phyloP scores from a whole-genome alignment of 2,329 filamentous ascomycete species.

The Aspergillus alliaceus region DNA sequence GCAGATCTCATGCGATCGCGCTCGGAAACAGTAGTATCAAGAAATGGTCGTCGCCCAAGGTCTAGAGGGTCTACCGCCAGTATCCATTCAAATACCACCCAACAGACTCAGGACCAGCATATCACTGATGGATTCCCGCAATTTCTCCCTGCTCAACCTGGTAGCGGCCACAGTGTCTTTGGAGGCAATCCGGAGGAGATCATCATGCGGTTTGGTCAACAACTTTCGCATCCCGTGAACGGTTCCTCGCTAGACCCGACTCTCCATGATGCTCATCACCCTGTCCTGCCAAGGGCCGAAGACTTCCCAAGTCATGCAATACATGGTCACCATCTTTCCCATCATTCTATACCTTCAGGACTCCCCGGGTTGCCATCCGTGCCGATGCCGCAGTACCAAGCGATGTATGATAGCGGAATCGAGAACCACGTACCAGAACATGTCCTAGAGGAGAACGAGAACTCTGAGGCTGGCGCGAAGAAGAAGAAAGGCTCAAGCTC shows the following conservation, averaged over 20 bases:
- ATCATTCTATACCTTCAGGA: slow-evolving; percentile 37
- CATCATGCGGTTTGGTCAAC: slow-evolving; percentile 46
- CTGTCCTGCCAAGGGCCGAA: slow-evolving; percentile 37
- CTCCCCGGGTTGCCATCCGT: slow-evolving; percentile 36
- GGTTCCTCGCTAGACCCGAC: slow-evolving; percentile 37
- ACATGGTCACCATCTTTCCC: slow-evolving; percentile 34
- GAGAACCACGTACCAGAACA: slow-evolving; percentile 44
- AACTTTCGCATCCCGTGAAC: slow-evolving; percentile 40
- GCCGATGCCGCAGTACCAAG: slow-evolving; percentile 37
- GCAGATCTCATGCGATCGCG: slow-evolving; percentile 42
- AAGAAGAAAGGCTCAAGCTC: slow-evolving; percentile 50
- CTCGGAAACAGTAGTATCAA: slow-evolving; percentile 42
- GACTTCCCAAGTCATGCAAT: slow-evolving; percentile 38
- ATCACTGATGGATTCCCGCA: slow-evolving; percentile 39
- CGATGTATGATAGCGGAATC: slow-evolving; percentile 43
- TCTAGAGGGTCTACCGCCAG: slow-evolving; percentile 50
- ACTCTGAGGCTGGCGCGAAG: slow-evolving; percentile 43
- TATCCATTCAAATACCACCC: slow-evolving; percentile 48
- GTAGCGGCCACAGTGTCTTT: slow-evolving; percentile 36
- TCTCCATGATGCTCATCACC: slow-evolving; percentile 38
- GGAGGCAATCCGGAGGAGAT: slow-evolving; percentile 45
- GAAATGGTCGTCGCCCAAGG: slow-evolving; percentile 42
- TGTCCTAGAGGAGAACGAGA: slow-evolving; percentile 42
- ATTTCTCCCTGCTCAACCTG: slow-evolving; percentile 38
- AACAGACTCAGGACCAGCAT: slow-evolving; percentile 45